A percentile compares a stretch with the other conserved stretches of the same genome.
phyloP scores from a whole-genome alignment of 2,329 filamentous ascomycete genomes.

The Rasamsonia emersonii region DNA sequence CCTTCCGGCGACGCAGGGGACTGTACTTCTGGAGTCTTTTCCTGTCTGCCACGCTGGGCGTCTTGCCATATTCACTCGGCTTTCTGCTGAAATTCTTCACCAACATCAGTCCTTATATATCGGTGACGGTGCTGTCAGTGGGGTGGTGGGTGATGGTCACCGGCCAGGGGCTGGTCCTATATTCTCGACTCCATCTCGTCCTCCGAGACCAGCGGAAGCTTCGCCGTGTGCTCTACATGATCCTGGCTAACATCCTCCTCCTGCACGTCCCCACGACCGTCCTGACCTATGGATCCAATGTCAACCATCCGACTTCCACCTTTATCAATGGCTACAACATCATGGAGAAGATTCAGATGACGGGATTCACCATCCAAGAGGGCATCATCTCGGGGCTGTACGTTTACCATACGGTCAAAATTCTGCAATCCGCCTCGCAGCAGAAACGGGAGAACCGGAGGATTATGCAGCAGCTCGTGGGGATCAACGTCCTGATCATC shows the following conservation, averaged over 20 bases:
- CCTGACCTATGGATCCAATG: slow-evolving; percentile 41
- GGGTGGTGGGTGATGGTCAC: slow-evolving; percentile 55
- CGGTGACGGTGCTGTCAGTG: slow-evolving; percentile 39
- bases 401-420: slow-evolving; percentile 44
- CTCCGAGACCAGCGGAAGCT: slow-evolving; percentile 43
- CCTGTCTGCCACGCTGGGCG: slow-evolving; percentile 25
- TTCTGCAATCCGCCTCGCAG: slow-evolving; percentile 29
- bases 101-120: slow-evolving; percentile 19
- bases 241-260: slow-evolving; percentile 46
- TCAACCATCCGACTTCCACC: slow-evolving; percentile 12
- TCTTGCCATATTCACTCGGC: slow-evolving; percentile 32
- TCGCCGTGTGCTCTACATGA: slow-evolving; percentile 47
- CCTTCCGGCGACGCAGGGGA: slow-evolving; percentile 30
- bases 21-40: slow-evolving; percentile 38
- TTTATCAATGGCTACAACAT: slow-evolving; percentile 37
- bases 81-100: slow-evolving; percentile 36
- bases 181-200: slow-evolving; percentile 54
- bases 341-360: slow-evolving; percentile 39
- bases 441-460: slow-evolving; percentile 28
- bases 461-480: slow-evolving; percentile 41
- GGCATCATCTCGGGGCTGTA: slow-evolving; percentile 42
- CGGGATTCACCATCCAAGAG: slow-evolving; percentile 39
- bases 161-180: slow-evolving; percentile 54
- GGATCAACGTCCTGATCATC: slow-evolving; percentile 42
- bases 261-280: slow-evolving; percentile 48